phyloP scores from a whole-genome alignment of 176 grass and related monocot genomes.

The Guadua angustifolia region DNA sequence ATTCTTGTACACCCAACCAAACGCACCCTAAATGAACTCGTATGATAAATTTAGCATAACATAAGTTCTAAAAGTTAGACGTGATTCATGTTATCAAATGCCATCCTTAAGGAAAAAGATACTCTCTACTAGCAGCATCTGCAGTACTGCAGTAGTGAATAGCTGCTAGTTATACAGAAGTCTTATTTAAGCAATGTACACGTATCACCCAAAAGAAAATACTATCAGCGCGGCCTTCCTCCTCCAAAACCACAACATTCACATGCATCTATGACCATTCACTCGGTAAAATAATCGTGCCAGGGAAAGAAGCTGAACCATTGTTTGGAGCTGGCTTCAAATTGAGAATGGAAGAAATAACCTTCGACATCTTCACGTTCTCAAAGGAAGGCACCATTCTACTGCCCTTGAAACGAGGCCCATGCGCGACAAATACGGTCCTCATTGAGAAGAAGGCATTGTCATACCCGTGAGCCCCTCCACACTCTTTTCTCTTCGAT shows the following conservation, averaged over 20 bases:
- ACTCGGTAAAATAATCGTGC: slow-evolving; percentile 60
- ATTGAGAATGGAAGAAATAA: slow-evolving; percentile 73
- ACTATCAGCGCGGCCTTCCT: slow-evolving; percentile 25
- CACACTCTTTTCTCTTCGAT: slow-evolving; percentile 60
- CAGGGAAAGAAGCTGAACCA: slow-evolving; percentile 72
- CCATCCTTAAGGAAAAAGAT: not conserved
- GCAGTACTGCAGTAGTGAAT: slow-evolving; percentile 3
- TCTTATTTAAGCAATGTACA: slow-evolving; percentile 47
- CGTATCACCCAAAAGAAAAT: slow-evolving; percentile 42
- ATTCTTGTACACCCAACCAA: no score
- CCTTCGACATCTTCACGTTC: slow-evolving; percentile 93
- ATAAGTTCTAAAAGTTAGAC: not conserved
- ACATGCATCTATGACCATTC: slow-evolving; percentile 37
- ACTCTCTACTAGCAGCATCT: slow-evolving; percentile 28
- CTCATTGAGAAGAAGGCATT: slow-evolving; percentile 94
- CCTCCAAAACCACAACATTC: slow-evolving; percentile 20
- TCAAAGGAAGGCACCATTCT: slow-evolving; percentile 78
- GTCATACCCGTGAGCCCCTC: slow-evolving; percentile 74
- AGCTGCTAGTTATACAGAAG: slow-evolving; percentile 13
- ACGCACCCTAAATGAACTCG: not conserved
- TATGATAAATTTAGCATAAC: slow-evolving; percentile 30
- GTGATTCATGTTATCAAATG: not conserved
- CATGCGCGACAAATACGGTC: slow-evolving; percentile 75
- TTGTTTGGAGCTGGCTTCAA: slow-evolving; percentile 80
- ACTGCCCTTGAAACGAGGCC: slow-evolving; percentile 72